A percentile compares a stretch with the other conserved stretches of the same genome.
phyloP scores from a whole-genome alignment of 2,329 filamentous ascomycete genomes.

The Neocatenulostroma microsporum region DNA sequence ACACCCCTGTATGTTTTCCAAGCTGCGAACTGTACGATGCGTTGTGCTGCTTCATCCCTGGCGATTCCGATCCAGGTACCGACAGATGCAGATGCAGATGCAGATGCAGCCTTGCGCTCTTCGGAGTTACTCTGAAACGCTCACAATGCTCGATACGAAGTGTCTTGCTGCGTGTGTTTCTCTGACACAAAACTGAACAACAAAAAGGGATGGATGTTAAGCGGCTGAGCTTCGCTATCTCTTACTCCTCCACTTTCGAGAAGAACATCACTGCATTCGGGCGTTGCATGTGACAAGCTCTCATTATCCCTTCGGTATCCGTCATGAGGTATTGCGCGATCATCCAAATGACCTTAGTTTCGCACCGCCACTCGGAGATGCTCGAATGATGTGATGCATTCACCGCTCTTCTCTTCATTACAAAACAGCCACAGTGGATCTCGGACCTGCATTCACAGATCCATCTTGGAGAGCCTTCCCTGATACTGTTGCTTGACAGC shows the following conservation, averaged over 20 bases:
- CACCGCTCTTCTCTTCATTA: background rate
- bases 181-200: too few species aligned
- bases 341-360: too few species aligned
- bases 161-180: slow-evolving; percentile 2
- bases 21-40: slow-evolving; percentile 2
- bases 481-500: slow-evolving; percentile 1
- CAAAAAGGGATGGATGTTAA: too few species aligned
- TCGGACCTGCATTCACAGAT: slow-evolving; percentile 1
- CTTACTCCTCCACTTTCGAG: too few species aligned
- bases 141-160: slow-evolving; percentile 8
- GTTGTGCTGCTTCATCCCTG: slow-evolving; percentile 7
- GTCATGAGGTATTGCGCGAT: background rate
- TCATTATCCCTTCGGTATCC: background rate
- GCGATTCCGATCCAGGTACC: too few species aligned
- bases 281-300: slow-evolving; percentile 3
- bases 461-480: background rate
- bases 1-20: background rate
- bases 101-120: slow-evolving; percentile 9
- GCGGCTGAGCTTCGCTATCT: too few species aligned
- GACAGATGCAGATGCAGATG: slow-evolving; percentile 2
- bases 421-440: slow-evolving; percentile 1
- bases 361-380: background rate
- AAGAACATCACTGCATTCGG: too few species aligned
- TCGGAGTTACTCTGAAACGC: slow-evolving; percentile 11
- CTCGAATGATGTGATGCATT: background rate